These are phyloP conservation scores for Fabrea salina DNA, from an alignment of 169 alveolate species.

Conservation along the genomic window DNA sequence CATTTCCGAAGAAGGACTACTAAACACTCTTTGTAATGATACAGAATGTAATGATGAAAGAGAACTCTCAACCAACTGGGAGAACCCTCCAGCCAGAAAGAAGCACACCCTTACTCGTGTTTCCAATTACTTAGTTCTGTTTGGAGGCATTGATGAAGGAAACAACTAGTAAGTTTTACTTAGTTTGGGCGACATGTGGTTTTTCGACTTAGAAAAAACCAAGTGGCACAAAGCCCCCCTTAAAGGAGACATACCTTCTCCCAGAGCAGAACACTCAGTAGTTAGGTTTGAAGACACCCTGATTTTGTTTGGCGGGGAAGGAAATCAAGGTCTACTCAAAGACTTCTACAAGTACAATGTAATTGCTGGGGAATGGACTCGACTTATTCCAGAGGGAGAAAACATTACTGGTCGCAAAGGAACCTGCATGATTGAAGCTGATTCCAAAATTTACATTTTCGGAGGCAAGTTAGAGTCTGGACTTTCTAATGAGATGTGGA, in stretches of 20 bases:
- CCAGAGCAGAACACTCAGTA: not conserved
- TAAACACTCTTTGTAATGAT: too few relatives aligned
- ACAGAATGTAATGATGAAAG: too few relatives aligned
- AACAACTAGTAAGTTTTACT: not conserved
- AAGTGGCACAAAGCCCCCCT: not conserved
- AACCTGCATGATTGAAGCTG: not conserved
- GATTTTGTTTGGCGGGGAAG: conserved; percentile 15
- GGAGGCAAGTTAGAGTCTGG: not conserved
- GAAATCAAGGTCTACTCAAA: not conserved
- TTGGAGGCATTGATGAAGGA: too few relatives aligned
- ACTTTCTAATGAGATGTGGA: conserved; percentile 8
- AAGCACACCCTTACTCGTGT: too few relatives aligned
- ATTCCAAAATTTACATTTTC: not conserved
- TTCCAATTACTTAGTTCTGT: too few relatives aligned
- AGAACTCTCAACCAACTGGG: too few relatives aligned
- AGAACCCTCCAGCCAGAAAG: too few relatives aligned
- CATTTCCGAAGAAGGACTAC: too few relatives aligned
- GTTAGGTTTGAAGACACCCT: not conserved
- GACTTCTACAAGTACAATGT: conserved; percentile 22
- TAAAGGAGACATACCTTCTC: not conserved
- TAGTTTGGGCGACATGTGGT: conserved; percentile 16
- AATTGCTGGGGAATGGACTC: not conserved
- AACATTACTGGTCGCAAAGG: not conserved
- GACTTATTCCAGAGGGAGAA: not conserved
- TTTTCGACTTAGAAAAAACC: not conserved